A percentile compares a stretch with the other conserved stretches of the same genome.
phyloP scores from a whole-genome alignment of 2,329 filamentous ascomycete genomes.

The Alternaria ventricosa region DNA sequence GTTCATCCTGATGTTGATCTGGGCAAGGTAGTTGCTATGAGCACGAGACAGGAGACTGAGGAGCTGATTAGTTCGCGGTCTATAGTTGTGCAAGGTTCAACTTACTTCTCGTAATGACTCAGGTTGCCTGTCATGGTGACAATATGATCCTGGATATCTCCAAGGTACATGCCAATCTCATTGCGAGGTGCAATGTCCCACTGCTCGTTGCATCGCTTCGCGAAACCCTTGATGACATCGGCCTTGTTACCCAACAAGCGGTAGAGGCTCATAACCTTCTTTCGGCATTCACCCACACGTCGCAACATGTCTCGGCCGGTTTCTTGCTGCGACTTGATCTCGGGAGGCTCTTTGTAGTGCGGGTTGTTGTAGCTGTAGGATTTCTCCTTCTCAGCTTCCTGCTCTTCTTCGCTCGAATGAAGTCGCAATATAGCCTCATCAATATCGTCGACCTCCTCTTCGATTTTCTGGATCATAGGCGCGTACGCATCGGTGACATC shows the following conservation, averaged over 20 bases:
- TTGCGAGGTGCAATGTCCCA: constrained; percentile 95
- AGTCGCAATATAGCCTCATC: constrained; percentile 88
- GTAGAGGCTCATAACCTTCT: constrained; percentile 97
- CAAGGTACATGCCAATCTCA: constrained; percentile 96
- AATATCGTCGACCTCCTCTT: constrained; percentile 96
- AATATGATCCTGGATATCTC: constrained; percentile 98
- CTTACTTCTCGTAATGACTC: constrained; percentile 93
- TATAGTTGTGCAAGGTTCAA: constrained; percentile 17
- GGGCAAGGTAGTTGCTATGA: constrained; percentile 96
- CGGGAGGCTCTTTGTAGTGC: constrained; percentile 42
- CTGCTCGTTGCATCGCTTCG: constrained; percentile 96
- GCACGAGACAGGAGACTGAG: constrained; percentile 83
- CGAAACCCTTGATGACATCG: constrained; percentile 98
- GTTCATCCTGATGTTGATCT: constrained; percentile 99
- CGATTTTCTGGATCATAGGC: constrained; percentile 88
- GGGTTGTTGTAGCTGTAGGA: constrained; percentile 34
- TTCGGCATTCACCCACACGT: constrained; percentile 89
- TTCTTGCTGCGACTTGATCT: constrained; percentile 53
- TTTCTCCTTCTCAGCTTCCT: constrained; percentile 37
- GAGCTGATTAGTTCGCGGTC: constrained; percentile 16
- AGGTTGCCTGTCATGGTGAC: constrained; percentile 98
- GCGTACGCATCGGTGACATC: constrained; percentile 97
- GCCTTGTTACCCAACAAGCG: constrained; percentile 94
- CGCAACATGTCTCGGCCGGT: constrained; percentile 82
- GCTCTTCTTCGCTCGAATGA: constrained; percentile 64